A percentile compares a stretch with the other conserved stretches of the same genome.
phyloP scores from a whole-genome alignment of 768 basidiomycete species.

The Tricholoma saponaceum region DNA sequence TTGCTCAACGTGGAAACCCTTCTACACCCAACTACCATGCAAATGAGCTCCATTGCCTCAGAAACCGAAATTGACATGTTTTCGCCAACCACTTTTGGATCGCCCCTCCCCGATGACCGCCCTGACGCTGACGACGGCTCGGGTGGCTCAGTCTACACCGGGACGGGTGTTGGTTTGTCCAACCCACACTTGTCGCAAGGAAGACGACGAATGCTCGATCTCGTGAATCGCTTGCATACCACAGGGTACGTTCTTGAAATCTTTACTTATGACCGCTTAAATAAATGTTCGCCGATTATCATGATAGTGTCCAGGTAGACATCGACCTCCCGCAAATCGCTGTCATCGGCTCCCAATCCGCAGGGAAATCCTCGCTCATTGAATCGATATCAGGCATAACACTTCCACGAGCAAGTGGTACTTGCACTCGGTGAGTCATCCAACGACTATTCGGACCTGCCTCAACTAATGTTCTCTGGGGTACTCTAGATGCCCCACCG shows the following conservation, averaged over 20 bases:
- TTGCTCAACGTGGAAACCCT: too few species aligned
- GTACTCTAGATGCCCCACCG: conserved; percentile 47
- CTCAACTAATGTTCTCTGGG: too few species aligned
- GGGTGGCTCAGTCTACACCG: neutral
- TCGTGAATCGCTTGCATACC: conserved; percentile 49
- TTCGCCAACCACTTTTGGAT: too few species aligned
- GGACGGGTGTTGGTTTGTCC: conserved; percentile 43
- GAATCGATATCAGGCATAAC: conserved; percentile 74
- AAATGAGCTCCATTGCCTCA: neutral
- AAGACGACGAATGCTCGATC: conserved; percentile 46
- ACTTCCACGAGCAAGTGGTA: conserved; percentile 67
- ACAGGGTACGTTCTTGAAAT: conserved; percentile 45
- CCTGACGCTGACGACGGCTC: neutral
- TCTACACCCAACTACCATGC: too few species aligned
- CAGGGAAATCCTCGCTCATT: conserved; percentile 75
- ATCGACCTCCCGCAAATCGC: conserved; percentile 73
- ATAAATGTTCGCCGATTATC: neutral
- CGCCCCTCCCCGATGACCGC: neutral
- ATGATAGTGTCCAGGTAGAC: conserved; percentile 64
- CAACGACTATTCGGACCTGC: too few species aligned
- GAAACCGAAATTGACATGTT: neutral
- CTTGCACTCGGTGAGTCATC: conserved; percentile 62
- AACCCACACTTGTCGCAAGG: conserved; percentile 30
- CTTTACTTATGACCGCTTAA: too few species aligned
- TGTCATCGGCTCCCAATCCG: conserved; percentile 69